Evolutionary conservation across 2,329 filamentous ascomycete species (phyloP), one percentile per base, ranked within the genome.

Genomic region (Ceratocystis eucalypticola): DNA sequence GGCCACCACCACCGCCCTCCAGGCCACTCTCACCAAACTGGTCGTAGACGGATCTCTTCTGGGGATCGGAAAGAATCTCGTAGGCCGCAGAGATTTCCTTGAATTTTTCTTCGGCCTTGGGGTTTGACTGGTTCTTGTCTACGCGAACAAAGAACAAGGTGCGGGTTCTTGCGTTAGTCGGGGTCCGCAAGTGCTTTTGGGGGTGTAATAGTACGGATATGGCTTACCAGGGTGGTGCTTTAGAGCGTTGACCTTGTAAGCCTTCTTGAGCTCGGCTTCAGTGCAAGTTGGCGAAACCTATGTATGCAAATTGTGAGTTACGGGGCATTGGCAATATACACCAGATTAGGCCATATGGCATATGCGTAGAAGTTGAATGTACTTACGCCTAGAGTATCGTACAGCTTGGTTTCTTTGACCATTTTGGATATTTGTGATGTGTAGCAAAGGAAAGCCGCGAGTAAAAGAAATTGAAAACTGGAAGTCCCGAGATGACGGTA

Each of bases 101-200:
- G 87, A 99, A 99, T 78, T 96, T 99, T 69, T 96, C 91, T 72
- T 93, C 91, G 64, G 94, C 92, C 30, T 87, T 88, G 50, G 92
- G 91, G 80, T 96, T 95, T 80, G 94, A 86, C 70, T 88, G 85
- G 78, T 99, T 99, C 84, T 99, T 99, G 78, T 99, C 93, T 95
- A 22, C 17, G 6, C 22, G 3, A 41, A 41, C 12, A 10, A 71
- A 48, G 67, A 30, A 68, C 44, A 12, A 28, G 48, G 48, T 4
- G 6, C 7, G 20, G 61, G 33, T 30, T 55, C 8, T 53, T 66
- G 57, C 25, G 22, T 61, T 30, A 44, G 20, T 53, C 3, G 45
- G 22, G 61, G 15, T 22, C 7, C 33, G 8, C 37, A 12, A 5
- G 37, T 15, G 37, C 10, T 41, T 41, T 15, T 10, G 12, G 37